Percentiles rank a stretch among this genome's conserved stretches.
phyloP scores from a whole-genome alignment of 352 stramenopile genomes.

The Peronospora belbahrii region DNA sequence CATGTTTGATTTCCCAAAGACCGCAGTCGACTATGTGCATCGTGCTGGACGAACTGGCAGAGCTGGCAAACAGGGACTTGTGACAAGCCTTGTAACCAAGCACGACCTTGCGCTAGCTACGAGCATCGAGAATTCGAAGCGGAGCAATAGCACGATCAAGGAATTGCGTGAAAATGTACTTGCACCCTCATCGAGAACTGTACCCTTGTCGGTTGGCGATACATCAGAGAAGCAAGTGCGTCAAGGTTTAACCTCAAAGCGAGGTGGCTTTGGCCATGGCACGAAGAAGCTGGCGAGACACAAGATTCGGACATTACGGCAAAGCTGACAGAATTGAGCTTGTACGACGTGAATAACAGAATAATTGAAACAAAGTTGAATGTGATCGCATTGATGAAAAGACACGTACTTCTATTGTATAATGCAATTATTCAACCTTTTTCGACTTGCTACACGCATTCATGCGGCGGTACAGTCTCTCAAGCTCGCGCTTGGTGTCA shows the following conservation, averaged over 20 bases:
- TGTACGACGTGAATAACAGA: neutral
- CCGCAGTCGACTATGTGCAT: conserved; percentile 92
- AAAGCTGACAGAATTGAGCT: conserved; percentile 4
- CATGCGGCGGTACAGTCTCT: conserved; percentile 77
- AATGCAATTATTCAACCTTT: conserved; percentile 28
- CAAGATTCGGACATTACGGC: conserved; percentile 39
- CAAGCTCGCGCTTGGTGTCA: conserved; percentile 92
- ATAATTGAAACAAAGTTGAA: too few species aligned
- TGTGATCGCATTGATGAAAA: too few species aligned
- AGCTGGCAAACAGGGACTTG: conserved; percentile 45
- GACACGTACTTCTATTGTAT: conserved; percentile 26
- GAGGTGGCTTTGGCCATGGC: conserved; percentile 24
- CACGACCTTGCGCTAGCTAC: conserved; percentile 54
- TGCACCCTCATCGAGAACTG: neutral
- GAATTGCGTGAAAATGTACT: conserved; percentile 32
- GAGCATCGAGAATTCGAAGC: conserved; percentile 62
- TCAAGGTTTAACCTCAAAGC: conserved; percentile 8
- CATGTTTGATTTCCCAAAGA: conserved; percentile 91
- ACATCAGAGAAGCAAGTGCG: conserved; percentile 8
- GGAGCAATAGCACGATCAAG: conserved; percentile 42
- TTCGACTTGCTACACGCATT: conserved; percentile 26
- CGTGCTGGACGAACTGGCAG: conserved; percentile 69
- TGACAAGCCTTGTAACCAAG: conserved; percentile 74
- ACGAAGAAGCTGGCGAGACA: conserved; percentile 55
- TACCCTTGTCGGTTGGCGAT: conserved; percentile 1